Base-by-base conservation (phyloP, 192 early-diverging fungal species). In the Polychytrium aggregatum region DNA sequence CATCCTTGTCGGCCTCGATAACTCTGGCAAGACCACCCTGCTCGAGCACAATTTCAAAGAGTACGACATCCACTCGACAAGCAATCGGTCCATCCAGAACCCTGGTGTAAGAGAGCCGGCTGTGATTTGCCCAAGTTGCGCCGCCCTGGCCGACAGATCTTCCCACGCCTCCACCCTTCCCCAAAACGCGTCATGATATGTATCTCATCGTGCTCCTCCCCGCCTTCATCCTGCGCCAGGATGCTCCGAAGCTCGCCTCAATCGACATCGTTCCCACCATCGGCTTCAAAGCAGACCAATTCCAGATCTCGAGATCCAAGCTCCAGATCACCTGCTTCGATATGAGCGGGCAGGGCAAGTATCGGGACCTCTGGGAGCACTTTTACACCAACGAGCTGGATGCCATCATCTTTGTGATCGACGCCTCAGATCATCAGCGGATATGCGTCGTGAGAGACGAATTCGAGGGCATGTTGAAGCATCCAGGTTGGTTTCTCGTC, bases 341-440 rank as follows among this genome's bases (percentile, higher is more conserved):
- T 46, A 69, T 69, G 67, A 46, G 40, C 8, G 67, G 67, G 13
- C 67, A 69, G 37, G 67, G 67, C n/a, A 55, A 51, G 41, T 69
- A 69, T 43, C 53, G 67, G 0, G 62, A 65, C 26, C 35, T 69
- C 4, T 69, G 67, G 67, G 47, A 64, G 34, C 44, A 64, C 27
- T 69, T 62, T 44, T 64, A 57, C 41, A 48, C 46, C 3, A 62
- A 69, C 50, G 56, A n/a, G n/a, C n/a, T 59, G 14, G 67, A 69
- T 42, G 67, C 49, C 0, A 52, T 69, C n/a, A 42, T 69, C 3
- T 69, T 65, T 41, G 67, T 69, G 3, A 38, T 69, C 25, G 67
- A 69, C 44, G 48, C 52, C 28, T 40, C 46, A 3, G 67, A 69
- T 38, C 56, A 48, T 27, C 42, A 39, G 17, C 52, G 67, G 22